Evolutionary conservation across 495 filamentous ascomycete species (phyloP), one percentile per base, ranked within the genome.

Genomic region (Cercophora newfieldiana): DNA sequence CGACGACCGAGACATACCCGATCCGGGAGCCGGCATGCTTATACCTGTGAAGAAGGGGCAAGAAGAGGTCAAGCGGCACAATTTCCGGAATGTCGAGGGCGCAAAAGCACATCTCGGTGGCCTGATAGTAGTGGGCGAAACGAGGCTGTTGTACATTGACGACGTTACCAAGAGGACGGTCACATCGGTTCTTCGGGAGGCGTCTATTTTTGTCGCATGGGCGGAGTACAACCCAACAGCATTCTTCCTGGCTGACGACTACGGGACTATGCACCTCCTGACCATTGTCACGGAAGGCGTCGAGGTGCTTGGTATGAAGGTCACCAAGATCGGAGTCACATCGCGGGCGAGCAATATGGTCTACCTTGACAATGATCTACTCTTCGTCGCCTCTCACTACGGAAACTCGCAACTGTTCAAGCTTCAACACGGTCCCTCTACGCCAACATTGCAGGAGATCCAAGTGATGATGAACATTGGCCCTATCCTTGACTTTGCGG

Each of bases 341-440:
- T 89, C 92, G 21, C 85, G 91, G 65, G 89, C 95, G 2, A 89
- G 84, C 44, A 83, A 83, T 22, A 77, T 99, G 49, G 87, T 97
- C 5, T 93, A 96, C 74, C 82, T 98, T 28, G 91, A 88, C 21
- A 82, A 86, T 25, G 87, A 89, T 0, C 75, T 89, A 29, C 74
- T 97, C 7, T 99, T 94, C 74, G 85, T 98, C 30, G 96, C 91
- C 2, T 97, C 95, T 5, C 93, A 97, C 74, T 89, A 92, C 68
- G 94, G 94, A 12, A 91, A 99, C 74, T 96, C 92, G 0, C 94
- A 97, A 72, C 81, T 98, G 1, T 82, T 96, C 59, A 83, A 82
- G 18, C 83, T 96, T 44, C 72, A 81, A 30, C 64, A 37, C 16
- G 71, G 77, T 12, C 68, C 72, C 3, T 8, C 56, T 10, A 50